Evolutionary conservation across 371 early-diverging fungal genomes (phyloP), one percentile per base, ranked within the genome.

Genomic region (Neoconidiobolus thromboides): DNA sequence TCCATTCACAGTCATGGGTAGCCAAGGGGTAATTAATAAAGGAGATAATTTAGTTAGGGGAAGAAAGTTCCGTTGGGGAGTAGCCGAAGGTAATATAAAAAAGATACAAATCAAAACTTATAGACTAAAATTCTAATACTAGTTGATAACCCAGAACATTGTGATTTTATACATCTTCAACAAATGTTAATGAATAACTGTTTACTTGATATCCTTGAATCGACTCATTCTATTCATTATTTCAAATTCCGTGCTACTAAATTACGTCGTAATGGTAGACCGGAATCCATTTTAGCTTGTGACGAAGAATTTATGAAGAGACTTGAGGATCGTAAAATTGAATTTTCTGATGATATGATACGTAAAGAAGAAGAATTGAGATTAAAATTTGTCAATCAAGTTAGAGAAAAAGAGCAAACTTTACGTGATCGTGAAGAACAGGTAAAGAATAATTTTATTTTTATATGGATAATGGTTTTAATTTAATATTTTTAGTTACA

Each of bases 31-130:
- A 57, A 75, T 87, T 1, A 69, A 77, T 44, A 67, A 83, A 3
- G 83, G 83, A 58, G 85, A 87, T 43, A 69, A 81, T 43, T 70
- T 75, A 43, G 83, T 90, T 7, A 80, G 96, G 39, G 93, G 93
- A 61, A 78, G 98, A 61, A 78, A 83, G 68, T 97, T 95, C 73
- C 89, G 90, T n/a, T 98, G 98, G 98, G 99, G 98, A 46, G 72
- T 89, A 44, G 91, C 93, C 12, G 90, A 94, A 70, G 86, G 89
- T 75, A 78, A 67, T 63, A 62, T 55, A 52, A 10, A 14, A 26
- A 44, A n/a, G 36, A 12, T 39, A 40, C 36, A 4, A 9, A 4
- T 9, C 36, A 7, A 37, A 10, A 6, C 38, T 43, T 58, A 37
- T 48, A 44, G 12, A 48, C 6, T 37, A 36, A 26, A 6, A 63